A percentile compares a stretch with the other conserved stretches of the same genome.
Conservation (phyloP, 176 grass and related monocot species). For the barley (Hordeum vulgare) region DNA sequence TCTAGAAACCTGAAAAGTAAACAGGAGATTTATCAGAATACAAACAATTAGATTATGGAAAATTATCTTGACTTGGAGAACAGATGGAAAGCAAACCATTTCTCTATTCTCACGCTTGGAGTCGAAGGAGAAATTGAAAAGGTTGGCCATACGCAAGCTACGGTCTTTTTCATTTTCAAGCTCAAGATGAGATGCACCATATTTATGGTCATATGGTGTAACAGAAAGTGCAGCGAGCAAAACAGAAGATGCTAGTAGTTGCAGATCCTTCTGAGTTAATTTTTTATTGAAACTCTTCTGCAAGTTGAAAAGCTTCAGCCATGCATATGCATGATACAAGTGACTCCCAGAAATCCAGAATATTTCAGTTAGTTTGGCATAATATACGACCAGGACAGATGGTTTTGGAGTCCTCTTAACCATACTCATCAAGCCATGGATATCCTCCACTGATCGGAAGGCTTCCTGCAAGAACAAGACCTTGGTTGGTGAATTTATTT, state of each 20-base stretch:
- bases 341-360: slow-evolving; percentile 91
- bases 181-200: slow-evolving; percentile 80
- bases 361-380: slow-evolving; percentile 92
- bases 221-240: slow-evolving; percentile 83
- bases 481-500: not conserved
- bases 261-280: slow-evolving; percentile 86
- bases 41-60: not conserved
- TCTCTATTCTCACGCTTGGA: slow-evolving; percentile 77
- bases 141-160: slow-evolving; percentile 67
- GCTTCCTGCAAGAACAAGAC: slow-evolving; percentile 67
- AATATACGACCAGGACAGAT: slow-evolving; percentile 84
- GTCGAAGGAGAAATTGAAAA: slow-evolving; percentile 87
- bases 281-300: slow-evolving; percentile 99
- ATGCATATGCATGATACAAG: slow-evolving; percentile 91
- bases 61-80: not conserved
- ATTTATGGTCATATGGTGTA: slow-evolving; percentile 70
- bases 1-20: slow-evolving; percentile 78
- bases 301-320: slow-evolving; percentile 90
- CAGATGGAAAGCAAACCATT: slow-evolving; percentile 44
- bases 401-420: slow-evolving; percentile 95
- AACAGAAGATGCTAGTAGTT: slow-evolving; percentile 91
- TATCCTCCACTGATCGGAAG: slow-evolving; percentile 93
- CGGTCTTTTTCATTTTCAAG: slow-evolving; percentile 93
- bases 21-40: slow-evolving; percentile 6
- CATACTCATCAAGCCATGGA: slow-evolving; percentile 87